phyloP scores from a whole-genome alignment of 225 moss, liverwort and hornwort species.

The Asterella californica region DNA sequence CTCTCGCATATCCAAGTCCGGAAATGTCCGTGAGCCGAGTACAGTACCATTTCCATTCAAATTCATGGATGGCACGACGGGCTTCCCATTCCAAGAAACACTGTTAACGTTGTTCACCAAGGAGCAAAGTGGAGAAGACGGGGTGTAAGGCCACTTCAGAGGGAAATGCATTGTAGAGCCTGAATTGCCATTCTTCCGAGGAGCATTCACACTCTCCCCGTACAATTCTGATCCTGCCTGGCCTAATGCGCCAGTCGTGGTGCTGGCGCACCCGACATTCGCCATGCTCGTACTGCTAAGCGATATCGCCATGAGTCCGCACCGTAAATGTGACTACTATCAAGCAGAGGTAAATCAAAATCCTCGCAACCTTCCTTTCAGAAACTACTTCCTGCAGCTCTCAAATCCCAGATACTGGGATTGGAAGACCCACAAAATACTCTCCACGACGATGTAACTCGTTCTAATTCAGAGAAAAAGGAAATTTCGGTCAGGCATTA shows the following conservation, averaged over 20 bases:
- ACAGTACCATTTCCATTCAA: conserved; percentile 54
- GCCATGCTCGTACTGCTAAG: conserved; percentile 8
- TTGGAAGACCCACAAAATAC: neutral
- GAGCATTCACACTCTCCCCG: neutral
- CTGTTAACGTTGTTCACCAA: conserved; percentile 24
- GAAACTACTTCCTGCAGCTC: neutral
- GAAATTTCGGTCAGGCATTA: neutral
- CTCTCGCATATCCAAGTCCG: conserved; percentile 57
- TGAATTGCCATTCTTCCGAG: conserved; percentile 1
- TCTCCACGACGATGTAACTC: neutral
- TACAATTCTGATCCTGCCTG: conserved; percentile 9
- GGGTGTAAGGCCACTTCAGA: neutral
- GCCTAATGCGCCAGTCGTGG: neutral
- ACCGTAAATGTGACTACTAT: neutral
- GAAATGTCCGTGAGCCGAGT: conserved; percentile 49
- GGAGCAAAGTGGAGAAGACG: conserved; percentile 32
- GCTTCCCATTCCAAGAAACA: conserved; percentile 62
- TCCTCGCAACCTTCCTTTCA: neutral
- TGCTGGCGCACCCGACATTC: conserved; percentile 1
- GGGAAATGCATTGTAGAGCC: neutral
- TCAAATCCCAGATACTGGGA: neutral
- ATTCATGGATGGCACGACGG: conserved; percentile 56
- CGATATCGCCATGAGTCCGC: conserved; percentile 1
- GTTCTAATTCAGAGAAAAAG: neutral
- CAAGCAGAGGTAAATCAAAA: neutral